Conservation (phyloP, 2,329 filamentous ascomycete genomes). For the Cladosporium velox region DNA sequence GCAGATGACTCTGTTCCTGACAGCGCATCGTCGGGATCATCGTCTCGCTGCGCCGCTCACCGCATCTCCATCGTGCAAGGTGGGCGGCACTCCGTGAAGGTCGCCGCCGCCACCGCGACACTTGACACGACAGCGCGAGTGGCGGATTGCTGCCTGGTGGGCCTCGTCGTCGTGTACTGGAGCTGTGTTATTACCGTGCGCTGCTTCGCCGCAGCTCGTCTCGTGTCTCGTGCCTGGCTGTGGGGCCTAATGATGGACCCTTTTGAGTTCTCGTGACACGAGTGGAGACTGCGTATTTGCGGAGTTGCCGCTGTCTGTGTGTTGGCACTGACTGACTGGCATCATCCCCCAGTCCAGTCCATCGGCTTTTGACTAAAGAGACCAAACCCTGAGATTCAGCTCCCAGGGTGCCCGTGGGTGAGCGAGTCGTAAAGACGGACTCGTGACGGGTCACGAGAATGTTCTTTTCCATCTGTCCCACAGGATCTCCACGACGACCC, state of each 20-base stretch:
- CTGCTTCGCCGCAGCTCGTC: constrained; percentile 5
- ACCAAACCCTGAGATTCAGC: neutral
- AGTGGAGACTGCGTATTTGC: constrained; percentile 2
- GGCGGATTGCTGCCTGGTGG: neutral
- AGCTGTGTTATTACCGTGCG: neutral
- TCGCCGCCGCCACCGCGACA: neutral
- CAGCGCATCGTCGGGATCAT: constrained; percentile 12
- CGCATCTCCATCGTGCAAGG: neutral
- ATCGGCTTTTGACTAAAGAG: neutral
- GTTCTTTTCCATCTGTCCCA: neutral
- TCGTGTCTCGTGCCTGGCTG: constrained; percentile 9
- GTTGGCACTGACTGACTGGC: neutral
- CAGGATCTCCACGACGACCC: neutral
- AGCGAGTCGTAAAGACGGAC: neutral
- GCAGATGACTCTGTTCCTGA: constrained; percentile 15
- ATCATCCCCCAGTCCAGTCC: neutral
- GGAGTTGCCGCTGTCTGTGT: constrained; percentile 10
- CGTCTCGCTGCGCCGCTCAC: constrained; percentile 8
- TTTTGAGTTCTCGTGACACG: constrained; percentile 7
- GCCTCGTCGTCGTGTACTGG: neutral
- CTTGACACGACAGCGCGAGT: neutral
- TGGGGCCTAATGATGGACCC: neutral
- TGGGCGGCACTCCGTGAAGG: constrained; percentile 1
- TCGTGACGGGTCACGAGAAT: neutral
- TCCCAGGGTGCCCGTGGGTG: neutral